Conservation (phyloP, 192 early-diverging fungal genomes). For the Backusella circina region DNA sequence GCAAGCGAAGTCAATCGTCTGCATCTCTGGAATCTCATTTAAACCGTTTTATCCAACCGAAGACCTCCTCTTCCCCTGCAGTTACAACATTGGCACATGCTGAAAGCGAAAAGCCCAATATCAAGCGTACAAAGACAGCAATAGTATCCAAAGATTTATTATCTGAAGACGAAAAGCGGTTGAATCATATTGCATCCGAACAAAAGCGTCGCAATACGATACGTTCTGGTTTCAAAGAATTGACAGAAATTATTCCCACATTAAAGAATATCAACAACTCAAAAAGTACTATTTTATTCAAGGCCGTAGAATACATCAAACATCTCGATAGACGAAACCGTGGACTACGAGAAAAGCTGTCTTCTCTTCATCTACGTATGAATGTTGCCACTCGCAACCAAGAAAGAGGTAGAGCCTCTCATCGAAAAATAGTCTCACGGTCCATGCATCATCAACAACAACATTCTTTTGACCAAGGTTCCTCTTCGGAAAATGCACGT, state of each 20-base stretch:
- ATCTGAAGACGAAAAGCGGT: slow-evolving; percentile 68
- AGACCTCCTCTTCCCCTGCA: neutral
- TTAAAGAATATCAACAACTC: slow-evolving; percentile 66
- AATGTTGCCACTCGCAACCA: slow-evolving; percentile 6
- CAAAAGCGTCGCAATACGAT: slow-evolving; percentile 73
- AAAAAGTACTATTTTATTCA: slow-evolving; percentile 65
- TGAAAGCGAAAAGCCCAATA: neutral
- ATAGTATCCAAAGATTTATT: slow-evolving; percentile 40
- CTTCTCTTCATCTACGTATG: slow-evolving; percentile 18
- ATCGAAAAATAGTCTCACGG: neutral
- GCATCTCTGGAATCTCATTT: neutral
- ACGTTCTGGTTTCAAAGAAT: slow-evolving; percentile 83
- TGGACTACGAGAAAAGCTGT: slow-evolving; percentile 18
- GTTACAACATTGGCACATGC: neutral
- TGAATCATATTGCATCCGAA: slow-evolving; percentile 73
- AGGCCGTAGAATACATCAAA: slow-evolving; percentile 64
- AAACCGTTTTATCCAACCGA: neutral
- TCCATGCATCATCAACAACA: neutral
- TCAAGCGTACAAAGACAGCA: neutral
- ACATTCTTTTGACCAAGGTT: neutral
- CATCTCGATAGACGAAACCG: slow-evolving; percentile 56
- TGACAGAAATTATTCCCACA: slow-evolving; percentile 82
- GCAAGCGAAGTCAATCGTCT: neutral
- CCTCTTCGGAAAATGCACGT: neutral
- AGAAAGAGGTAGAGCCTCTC: neutral